These are phyloP conservation scores for Hypomyces rosellus DNA, from an alignment of 2,329 filamentous ascomycete genomes.

Conservation along the genomic window DNA sequence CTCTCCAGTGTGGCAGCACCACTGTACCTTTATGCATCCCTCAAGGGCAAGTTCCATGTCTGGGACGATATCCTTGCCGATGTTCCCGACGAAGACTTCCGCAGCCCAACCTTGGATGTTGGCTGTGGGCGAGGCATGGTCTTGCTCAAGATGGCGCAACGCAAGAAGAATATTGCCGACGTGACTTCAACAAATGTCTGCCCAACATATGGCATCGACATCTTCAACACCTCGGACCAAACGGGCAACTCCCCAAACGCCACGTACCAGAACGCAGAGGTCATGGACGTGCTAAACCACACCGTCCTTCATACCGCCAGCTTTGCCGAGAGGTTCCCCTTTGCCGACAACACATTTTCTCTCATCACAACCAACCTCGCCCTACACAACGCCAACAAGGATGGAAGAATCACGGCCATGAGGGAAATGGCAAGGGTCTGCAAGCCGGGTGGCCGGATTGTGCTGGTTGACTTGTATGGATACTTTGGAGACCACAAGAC, in stretches of 20 bases:
- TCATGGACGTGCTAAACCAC: conserved; percentile 5
- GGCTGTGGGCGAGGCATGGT: conserved; percentile 17
- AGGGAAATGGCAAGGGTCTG: conserved; percentile 14
- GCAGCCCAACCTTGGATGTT: conserved; percentile 12
- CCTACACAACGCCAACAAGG: conserved; percentile 10
- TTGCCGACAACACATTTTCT: conserved; percentile 10
- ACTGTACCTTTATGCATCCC: conserved; percentile 15
- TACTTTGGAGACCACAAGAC: conserved; percentile 10
- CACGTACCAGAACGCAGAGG: conserved; percentile 13
- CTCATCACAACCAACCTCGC: conserved; percentile 12
- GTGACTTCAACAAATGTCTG: not conserved
- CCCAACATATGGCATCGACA: conserved; percentile 15
- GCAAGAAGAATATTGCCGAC: conserved; percentile 7
- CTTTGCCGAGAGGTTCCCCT: conserved; percentile 11
- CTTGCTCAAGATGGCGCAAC: conserved; percentile 13
- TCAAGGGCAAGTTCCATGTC: conserved; percentile 13
- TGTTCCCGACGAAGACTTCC: not conserved
- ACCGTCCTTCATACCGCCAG: conserved; percentile 10
- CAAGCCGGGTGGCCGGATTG: conserved; percentile 7
- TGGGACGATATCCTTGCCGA: conserved; percentile 12
- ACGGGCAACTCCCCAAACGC: conserved; percentile 12
- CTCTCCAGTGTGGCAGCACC: conserved; percentile 10
- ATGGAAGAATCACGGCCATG: conserved; percentile 7
- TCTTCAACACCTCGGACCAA: conserved; percentile 14
- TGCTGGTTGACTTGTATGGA: conserved; percentile 12